Percentiles rank a stretch among this genome's conserved stretches.
These are phyloP conservation scores for Alternaria rosae DNA, from an alignment of 2,329 filamentous ascomycete genomes.

Conservation along the genomic window DNA sequence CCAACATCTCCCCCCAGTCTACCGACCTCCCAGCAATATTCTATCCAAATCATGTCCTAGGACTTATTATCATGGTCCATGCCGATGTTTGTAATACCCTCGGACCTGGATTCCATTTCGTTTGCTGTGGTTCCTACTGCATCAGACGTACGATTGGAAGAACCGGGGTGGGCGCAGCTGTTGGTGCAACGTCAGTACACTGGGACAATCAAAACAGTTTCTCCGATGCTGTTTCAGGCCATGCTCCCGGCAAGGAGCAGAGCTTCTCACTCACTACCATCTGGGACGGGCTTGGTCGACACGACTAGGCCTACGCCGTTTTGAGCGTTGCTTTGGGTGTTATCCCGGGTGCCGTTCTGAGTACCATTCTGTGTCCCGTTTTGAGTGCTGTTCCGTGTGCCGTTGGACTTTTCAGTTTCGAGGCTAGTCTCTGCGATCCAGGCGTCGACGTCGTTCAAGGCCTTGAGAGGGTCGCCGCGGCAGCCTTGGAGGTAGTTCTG, in stretches of 20 bases:
- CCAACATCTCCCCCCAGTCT: neutral
- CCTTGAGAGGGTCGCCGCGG: conserved; percentile 34
- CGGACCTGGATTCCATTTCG: neutral
- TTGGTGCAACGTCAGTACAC: neutral
- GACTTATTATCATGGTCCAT: neutral
- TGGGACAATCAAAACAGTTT: neutral
- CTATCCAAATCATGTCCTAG: neutral
- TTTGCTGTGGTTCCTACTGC: neutral
- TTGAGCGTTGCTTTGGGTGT: too few relatives aligned
- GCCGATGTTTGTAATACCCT: neutral
- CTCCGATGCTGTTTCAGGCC: neutral
- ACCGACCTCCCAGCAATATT: neutral
- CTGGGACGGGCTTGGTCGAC: neutral
- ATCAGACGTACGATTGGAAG: neutral
- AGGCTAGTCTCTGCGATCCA: conserved; percentile 30
- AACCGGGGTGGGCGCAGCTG: neutral
- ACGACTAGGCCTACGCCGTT: too few relatives aligned
- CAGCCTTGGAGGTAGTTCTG: conserved; percentile 42
- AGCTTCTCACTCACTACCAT: neutral
- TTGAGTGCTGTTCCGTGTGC: neutral
- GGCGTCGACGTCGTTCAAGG: conserved; percentile 24
- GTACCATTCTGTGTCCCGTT: neutral
- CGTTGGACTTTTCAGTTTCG: neutral
- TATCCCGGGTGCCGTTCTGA: neutral
- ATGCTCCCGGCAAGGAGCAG: neutral